Evolutionary conservation across 495 filamentous ascomycete genomes (phyloP).

Genomic region (Emericellopsis terricola): DNA sequence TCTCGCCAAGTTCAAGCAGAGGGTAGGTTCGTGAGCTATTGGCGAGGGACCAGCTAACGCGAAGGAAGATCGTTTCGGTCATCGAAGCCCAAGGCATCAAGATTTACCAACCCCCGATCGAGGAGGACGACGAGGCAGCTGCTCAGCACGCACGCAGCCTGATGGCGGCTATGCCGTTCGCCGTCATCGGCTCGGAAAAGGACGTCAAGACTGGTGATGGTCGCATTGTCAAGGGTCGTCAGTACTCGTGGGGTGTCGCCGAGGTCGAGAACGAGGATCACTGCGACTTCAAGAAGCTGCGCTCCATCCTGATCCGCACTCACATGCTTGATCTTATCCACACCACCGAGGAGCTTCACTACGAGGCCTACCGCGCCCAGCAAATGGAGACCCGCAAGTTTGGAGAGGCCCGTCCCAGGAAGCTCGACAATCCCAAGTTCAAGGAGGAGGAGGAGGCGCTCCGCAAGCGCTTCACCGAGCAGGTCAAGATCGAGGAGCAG

Average conservation of each 20-base stretch:
- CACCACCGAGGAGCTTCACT: conserved; percentile 97
- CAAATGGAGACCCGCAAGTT: conserved; percentile 99
- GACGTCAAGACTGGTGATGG: conserved; percentile 92
- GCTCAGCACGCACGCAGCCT: conserved; percentile 83
- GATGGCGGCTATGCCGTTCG: conserved; percentile 95
- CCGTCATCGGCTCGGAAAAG: conserved; percentile 97
- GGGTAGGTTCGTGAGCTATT: conserved; percentile 32
- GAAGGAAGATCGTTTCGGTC: conserved; percentile 68
- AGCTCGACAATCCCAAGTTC: conserved; percentile 99
- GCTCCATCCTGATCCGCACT: conserved; percentile 96
- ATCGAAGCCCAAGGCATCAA: conserved; percentile 98
- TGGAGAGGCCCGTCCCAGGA: conserved; percentile 87
- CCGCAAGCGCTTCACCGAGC: conserved; percentile 97
- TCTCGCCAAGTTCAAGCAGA: conserved; percentile 79
- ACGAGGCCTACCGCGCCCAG: conserved; percentile 95
- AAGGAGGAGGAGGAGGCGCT: conserved; percentile 98
- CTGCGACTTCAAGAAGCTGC: conserved; percentile 99
- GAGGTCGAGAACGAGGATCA: conserved; percentile 99
- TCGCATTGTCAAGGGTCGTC: conserved; percentile 93
- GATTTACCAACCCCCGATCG: conserved; percentile 93
- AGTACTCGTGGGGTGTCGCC: conserved; percentile 97
- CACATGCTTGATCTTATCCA: conserved; percentile 99
- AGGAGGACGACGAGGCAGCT: conserved; percentile 95
- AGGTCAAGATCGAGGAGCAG: conserved; percentile 99
- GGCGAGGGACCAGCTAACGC: conserved; percentile 1